A percentile compares a stretch with the other conserved stretches of the same genome.
Evolutionary conservation across 2,329 filamentous ascomycete genomes (phyloP).

Genomic region (Ilyonectria destructans): DNA sequence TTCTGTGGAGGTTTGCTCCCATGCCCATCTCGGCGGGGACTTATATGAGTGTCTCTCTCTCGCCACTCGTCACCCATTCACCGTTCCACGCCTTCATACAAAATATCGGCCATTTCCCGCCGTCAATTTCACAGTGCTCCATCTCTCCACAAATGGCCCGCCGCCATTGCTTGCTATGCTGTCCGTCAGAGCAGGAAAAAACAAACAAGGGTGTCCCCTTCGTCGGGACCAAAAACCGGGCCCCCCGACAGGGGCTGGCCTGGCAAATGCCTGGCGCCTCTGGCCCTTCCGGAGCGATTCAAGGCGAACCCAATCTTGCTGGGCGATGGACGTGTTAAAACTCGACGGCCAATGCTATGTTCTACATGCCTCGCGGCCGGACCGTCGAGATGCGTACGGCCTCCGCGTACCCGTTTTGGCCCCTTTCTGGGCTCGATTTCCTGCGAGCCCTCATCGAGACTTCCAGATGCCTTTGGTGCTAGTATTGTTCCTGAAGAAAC

Average conservation of each 20-base stretch:
- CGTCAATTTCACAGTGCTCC: too few relatives aligned
- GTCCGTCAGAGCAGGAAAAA: constrained; percentile 15
- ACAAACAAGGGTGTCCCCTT: constrained; percentile 34
- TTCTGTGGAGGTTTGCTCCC: neutral
- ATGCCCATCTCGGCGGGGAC: neutral
- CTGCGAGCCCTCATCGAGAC: neutral
- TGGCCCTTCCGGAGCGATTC: constrained; percentile 26
- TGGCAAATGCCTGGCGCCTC: constrained; percentile 16
- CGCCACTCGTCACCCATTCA: neutral
- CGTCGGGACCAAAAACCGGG: constrained; percentile 27
- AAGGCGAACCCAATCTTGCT: constrained; percentile 32
- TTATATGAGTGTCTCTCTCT: neutral
- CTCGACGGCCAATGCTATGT: neutral
- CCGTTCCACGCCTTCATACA: neutral
- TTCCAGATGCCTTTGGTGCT: neutral
- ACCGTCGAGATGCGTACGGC: neutral
- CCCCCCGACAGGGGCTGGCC: constrained; percentile 32
- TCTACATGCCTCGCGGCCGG: neutral
- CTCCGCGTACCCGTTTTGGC: neutral
- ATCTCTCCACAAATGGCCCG: neutral
- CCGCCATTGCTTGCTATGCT: neutral
- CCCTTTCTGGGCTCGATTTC: neutral
- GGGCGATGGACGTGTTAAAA: neutral
- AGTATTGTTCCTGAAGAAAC: constrained; percentile 19
- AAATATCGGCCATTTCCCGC: neutral